These are phyloP conservation scores for Fusarium palustre DNA, from an alignment of 2,329 filamentous ascomycete species.

Conservation along the genomic window DNA sequence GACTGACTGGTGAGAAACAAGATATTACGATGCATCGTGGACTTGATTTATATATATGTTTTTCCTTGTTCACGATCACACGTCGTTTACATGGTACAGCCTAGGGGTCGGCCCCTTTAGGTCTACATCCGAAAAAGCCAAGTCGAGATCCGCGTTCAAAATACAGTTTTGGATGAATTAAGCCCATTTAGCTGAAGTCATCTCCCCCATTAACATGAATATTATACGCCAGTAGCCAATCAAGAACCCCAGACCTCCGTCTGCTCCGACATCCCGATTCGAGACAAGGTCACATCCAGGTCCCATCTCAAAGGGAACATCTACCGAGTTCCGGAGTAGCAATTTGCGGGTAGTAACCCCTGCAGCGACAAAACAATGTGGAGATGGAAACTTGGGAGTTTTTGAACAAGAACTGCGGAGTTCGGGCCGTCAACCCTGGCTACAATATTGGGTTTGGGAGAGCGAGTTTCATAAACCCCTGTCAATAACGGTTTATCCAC, in stretches of 20 bases:
- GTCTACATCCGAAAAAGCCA: slow-evolving; percentile 2
- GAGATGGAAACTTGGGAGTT: background rate
- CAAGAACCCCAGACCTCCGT: slow-evolving; percentile 26
- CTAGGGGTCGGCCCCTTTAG: slow-evolving; percentile 13
- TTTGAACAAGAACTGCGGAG: background rate
- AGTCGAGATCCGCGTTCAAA: background rate
- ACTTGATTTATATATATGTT: slow-evolving; percentile 26
- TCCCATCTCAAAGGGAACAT: slow-evolving; percentile 4
- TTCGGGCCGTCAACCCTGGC: slow-evolving; percentile 13
- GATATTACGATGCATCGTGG: background rate
- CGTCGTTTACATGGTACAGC: background rate
- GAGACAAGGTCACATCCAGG: slow-evolving; percentile 1
- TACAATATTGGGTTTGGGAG: background rate
- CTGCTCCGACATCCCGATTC: slow-evolving; percentile 15
- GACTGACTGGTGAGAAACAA: background rate
- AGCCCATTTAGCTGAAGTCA: slow-evolving; percentile 3
- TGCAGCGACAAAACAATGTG: background rate
- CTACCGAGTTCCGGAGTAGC: slow-evolving; percentile 17
- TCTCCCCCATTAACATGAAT: background rate
- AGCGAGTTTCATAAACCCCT: slow-evolving; percentile 22
- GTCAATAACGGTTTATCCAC: slow-evolving; percentile 7
- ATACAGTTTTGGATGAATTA: background rate
- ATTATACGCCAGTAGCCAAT: background rate
- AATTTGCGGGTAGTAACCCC: slow-evolving; percentile 3
- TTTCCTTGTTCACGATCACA: background rate